Evolutionary conservation across 192 early-diverging fungal genomes (phyloP), one percentile per base, ranked within the genome.

Genomic region (Entomortierella lignicola): DNA sequence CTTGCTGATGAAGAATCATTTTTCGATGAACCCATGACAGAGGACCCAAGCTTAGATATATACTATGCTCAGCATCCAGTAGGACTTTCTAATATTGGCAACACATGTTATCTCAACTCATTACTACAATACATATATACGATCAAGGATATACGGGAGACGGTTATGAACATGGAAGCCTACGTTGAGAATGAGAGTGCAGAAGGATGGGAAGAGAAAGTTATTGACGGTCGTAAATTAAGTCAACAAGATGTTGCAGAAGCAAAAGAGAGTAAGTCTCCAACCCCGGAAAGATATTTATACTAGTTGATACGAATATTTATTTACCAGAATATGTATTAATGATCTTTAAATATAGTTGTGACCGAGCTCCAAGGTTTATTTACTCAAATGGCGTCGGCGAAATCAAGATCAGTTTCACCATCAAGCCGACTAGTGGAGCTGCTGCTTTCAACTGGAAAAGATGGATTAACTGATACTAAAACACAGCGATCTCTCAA

Each of bases 101-200:
- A 94, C 51, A 97, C 95, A 0, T 97, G 95, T 80, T 97, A 97
- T 70, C 83, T 97, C 20, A 97, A 95, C 73, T 93, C 92, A 41
- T 73, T 97, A 23, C 79, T 97, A 25, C 90, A 93, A 85, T 93
- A 92, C 56, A 79, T 92, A 25, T 95, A 89, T 55, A 91, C 91
- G 0, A 61, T 95, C 4, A 54, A 82, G 29, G 86, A 87, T 0
- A 73, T 95, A 5, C 87, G 93, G 2, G 66, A 88, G 11, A 79
- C 90, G 1, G 87, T 95, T 8, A 56, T 94, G 61, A 72, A 86
- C 18, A 82, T 84, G 66, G 88, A 88, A 31, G 47, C 70, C 0
- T 81, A 81, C 48, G 62, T 80, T 8, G 71, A 82, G 43, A 72
- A 85, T 26, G 79, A 82, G 31, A 34, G 63, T 18, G 67, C 71